Evolutionary conservation across 2,329 filamentous ascomycete species (phyloP), one percentile per base, ranked within the genome.

Genomic region (Sporothrix variecibatus): DNA sequence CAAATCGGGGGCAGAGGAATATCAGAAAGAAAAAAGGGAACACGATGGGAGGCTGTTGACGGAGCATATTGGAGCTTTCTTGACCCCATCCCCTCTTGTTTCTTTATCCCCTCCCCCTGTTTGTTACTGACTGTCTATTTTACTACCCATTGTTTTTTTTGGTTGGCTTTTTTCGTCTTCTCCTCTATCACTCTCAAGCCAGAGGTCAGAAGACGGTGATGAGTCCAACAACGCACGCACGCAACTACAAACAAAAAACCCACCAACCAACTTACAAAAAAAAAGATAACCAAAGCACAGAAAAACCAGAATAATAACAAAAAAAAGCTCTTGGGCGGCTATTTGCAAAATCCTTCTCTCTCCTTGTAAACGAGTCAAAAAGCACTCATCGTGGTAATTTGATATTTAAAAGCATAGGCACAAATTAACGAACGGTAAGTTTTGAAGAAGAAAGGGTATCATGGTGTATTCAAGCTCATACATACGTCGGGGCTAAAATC

Each of bases 311-410:
- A 73, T 73, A 76, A 71, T 49, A 53, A 69, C 17, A 68, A 68
- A 71, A 74, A 56, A 72, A 74, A 73, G 60, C 71, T 67, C 73
- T 60, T 76, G 76, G 76, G 75, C 71, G 76, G 76, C 76, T 75
- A 73, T 77, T 72, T 77, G 76, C 74, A 74, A 70, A 72, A 62
- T 15, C 4, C 23, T 8, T 56, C 20, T 40, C 62, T 65, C n/a
- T 28, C n/a, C n/a, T 9, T 28, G 62, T 65, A 68, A 68, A 51
- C 11, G 4, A 12, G 9, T 38, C 43, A 38, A 46, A 20, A 11
- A 23, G 17, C 4, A 20, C 56, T 31, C 56, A 64, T 26, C n/a
- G 56, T 73, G 72, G 65, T 53, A 5, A 2, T 51, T n/a, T 40
- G 31, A 26, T 56, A 28, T 56, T 28, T 43, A 56, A 23, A 56